A percentile compares a stretch with the other conserved stretches of the same genome.
Evolutionary conservation across 352 stramenopile species (phyloP).

Genomic region (Pythium periplocum): DNA sequence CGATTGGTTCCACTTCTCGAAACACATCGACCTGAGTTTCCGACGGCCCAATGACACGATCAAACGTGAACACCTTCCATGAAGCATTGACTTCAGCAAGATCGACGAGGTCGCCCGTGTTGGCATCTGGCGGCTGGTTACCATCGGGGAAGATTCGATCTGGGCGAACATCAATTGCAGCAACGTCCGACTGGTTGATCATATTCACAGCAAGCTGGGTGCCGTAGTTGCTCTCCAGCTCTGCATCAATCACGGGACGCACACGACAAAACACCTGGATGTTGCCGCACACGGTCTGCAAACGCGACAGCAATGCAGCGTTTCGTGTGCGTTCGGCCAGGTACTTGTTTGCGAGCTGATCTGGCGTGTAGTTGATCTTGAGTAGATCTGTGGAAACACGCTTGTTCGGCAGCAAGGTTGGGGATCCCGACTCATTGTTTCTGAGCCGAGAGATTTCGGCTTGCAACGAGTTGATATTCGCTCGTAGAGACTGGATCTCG

Average conservation of each 20-base stretch:
- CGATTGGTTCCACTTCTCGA: conserved; percentile 95
- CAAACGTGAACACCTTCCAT: conserved; percentile 97
- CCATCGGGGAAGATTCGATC: conserved; percentile 41
- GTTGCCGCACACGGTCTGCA: conserved; percentile 89
- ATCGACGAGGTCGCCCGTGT: conserved; percentile 31
- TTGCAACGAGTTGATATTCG: conserved; percentile 41
- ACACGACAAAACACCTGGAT: conserved; percentile 94
- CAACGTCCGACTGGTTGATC: conserved; percentile 80
- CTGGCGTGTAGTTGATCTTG: conserved; percentile 53
- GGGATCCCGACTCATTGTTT: conserved; percentile 37
- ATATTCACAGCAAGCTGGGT: conserved; percentile 67
- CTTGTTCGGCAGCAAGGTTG: conserved; percentile 29
- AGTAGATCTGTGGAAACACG: conserved; percentile 61
- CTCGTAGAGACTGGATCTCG: conserved; percentile 55
- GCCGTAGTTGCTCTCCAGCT: conserved; percentile 53
- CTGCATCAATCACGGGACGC: conserved; percentile 76
- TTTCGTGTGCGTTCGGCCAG: conserved; percentile 80
- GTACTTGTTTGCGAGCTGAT: conserved; percentile 85
- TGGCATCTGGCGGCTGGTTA: conserved; percentile 15
- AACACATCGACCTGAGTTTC: conserved; percentile 94
- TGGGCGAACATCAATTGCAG: conserved; percentile 65
- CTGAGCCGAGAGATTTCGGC: conserved; percentile 54
- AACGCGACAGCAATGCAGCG: conserved; percentile 64
- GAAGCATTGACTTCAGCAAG: conserved; percentile 38
- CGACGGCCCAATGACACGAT: conserved; percentile 94